Percentiles rank a stretch among this genome's conserved stretches.
These are phyloP conservation scores for Suillus sp. DNA, from an alignment of 768 basidiomycete genomes.

Conservation along the genomic window DNA sequence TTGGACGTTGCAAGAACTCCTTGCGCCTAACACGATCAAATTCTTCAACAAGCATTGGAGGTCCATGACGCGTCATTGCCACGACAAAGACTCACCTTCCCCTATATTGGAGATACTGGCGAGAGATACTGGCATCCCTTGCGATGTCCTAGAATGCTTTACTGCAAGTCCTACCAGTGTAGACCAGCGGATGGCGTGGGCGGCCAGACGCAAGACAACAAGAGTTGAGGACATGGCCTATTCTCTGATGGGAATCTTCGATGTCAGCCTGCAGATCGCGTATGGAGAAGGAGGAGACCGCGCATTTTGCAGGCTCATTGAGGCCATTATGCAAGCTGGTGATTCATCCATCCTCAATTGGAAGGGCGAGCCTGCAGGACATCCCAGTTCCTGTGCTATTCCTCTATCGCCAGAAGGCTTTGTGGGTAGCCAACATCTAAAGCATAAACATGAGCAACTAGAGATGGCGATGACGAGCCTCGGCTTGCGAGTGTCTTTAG, in stretches of 20 bases:
- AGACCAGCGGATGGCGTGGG: slow-evolving; percentile 16
- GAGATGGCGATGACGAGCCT: slow-evolving; percentile 2
- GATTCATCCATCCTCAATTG: slow-evolving; percentile 12
- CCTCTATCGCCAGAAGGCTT: not conserved
- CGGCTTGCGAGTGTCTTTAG: not conserved
- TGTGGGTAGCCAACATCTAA: not conserved
- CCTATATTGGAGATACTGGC: not conserved
- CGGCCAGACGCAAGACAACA: slow-evolving; percentile 20
- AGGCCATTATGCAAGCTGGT: slow-evolving; percentile 9
- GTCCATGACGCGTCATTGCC: not conserved
- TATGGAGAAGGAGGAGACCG: slow-evolving; percentile 22
- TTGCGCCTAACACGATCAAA: not conserved
- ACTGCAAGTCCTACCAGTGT: not conserved
- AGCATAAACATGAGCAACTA: not conserved
- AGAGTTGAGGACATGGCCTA: slow-evolving; percentile 21
- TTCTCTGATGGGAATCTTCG: slow-evolving; percentile 20
- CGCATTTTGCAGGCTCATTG: slow-evolving; percentile 13
- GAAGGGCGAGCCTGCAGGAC: slow-evolving; percentile 1
- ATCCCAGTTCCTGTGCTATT: not conserved
- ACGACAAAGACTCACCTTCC: not conserved
- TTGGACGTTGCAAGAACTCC: slow-evolving; percentile 9
- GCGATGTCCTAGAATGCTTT: not conserved
- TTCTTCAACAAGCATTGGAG: slow-evolving; percentile 2
- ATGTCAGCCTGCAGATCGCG: slow-evolving; percentile 17
- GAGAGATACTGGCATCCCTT: not conserved